These are phyloP conservation scores for Monosporascus sp. DNA, from an alignment of 2,329 filamentous ascomycete genomes.

Conservation along the genomic window DNA sequence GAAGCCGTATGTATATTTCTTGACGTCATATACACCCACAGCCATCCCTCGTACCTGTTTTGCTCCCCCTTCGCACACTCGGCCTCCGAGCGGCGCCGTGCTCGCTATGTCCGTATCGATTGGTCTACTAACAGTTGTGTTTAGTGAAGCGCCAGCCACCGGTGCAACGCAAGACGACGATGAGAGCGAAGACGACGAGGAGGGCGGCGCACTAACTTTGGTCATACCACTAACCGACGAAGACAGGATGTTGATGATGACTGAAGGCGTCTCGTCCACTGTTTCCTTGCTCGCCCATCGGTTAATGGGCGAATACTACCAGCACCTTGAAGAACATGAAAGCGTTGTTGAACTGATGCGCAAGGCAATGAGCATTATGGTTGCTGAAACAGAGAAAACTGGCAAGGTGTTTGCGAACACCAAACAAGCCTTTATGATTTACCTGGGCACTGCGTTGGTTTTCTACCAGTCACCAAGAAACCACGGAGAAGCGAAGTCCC, in stretches of 20 bases:
- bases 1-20: slow-evolving; percentile 5
- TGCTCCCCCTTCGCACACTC: too few species aligned
- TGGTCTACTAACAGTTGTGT: not conserved
- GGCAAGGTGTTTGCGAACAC: slow-evolving; percentile 66
- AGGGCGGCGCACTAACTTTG: slow-evolving; percentile 48
- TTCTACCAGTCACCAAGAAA: slow-evolving; percentile 86
- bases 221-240: slow-evolving; percentile 63
- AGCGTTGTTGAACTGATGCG: slow-evolving; percentile 74
- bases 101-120: too few species aligned
- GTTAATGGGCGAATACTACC: slow-evolving; percentile 76
- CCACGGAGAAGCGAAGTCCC: slow-evolving; percentile 77
- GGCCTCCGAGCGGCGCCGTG: too few species aligned
- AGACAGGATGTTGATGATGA: slow-evolving; percentile 77
- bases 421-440: slow-evolving; percentile 68
- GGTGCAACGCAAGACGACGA: slow-evolving; percentile 28
- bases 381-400: slow-evolving; percentile 57
- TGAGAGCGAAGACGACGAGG: slow-evolving; percentile 54
- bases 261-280: slow-evolving; percentile 60
- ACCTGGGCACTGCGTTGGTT: slow-evolving; percentile 81
- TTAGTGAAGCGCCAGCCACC: slow-evolving; percentile 12
- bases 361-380: slow-evolving; percentile 60
- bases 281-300: slow-evolving; percentile 79
- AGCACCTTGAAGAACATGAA: slow-evolving; percentile 80
- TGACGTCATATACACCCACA: not conserved
- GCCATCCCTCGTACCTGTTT: too few species aligned